Percentiles rank a stretch among this genome's conserved stretches.
These are phyloP conservation scores for Teratosphaeria zuluensis DNA, from an alignment of 2,329 filamentous ascomycete species.

Conservation along the genomic window DNA sequence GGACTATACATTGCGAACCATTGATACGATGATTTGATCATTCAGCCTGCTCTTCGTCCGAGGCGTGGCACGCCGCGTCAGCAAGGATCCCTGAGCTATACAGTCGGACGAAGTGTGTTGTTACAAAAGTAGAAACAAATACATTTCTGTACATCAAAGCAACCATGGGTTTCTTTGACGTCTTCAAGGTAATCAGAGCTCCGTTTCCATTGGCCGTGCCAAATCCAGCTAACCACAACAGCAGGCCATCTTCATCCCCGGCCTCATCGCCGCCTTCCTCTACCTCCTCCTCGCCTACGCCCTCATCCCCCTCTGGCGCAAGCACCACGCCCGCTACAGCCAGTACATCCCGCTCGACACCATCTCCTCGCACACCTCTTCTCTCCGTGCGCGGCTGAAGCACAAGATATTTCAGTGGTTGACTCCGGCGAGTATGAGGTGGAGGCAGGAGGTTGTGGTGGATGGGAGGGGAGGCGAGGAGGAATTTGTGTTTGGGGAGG, in stretches of 20 bases:
- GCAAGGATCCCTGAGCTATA: background rate
- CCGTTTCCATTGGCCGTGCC: background rate
- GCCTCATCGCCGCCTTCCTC: conserved; percentile 33
- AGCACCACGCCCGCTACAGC: conserved; percentile 34
- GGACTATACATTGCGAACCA: too few species aligned
- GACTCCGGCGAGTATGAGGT: conserved; percentile 19
- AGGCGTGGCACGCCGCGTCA: background rate
- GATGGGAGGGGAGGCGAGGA: conserved; percentile 20
- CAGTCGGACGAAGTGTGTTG: too few species aligned
- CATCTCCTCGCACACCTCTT: conserved; percentile 18
- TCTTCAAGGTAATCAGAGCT: conserved; percentile 1
- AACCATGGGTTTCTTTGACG: background rate
- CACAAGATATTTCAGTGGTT: conserved; percentile 26
- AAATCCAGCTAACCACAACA: background rate
- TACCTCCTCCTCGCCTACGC: conserved; percentile 33
- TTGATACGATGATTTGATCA: too few species aligned
- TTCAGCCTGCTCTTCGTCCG: background rate
- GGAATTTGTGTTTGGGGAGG: conserved; percentile 32
- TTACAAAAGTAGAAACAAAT: too few species aligned
- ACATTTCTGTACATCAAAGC: background rate
- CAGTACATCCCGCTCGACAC: conserved; percentile 31
- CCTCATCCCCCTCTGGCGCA: conserved; percentile 35
- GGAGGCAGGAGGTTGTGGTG: conserved; percentile 21
- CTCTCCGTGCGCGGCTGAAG: conserved; percentile 24
- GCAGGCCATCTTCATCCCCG: conserved; percentile 37